These are phyloP conservation scores for Periconia digitata DNA, from an alignment of 2,329 filamentous ascomycete genomes.

Conservation along the genomic window DNA sequence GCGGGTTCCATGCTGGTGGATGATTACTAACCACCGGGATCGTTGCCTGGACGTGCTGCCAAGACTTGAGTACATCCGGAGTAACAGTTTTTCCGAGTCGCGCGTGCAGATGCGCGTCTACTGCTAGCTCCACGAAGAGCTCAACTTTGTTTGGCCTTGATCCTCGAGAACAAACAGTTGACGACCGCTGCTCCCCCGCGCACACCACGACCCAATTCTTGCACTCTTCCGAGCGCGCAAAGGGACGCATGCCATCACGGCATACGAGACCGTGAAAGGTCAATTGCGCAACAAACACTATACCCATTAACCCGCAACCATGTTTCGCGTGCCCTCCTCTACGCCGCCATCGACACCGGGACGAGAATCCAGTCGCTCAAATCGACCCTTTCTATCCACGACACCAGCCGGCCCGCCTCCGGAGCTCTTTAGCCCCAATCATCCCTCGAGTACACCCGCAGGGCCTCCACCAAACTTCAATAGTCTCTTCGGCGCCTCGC, in stretches of 20 bases:
- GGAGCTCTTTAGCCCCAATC: conserved; percentile 37
- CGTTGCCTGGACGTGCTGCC: too few relatives aligned
- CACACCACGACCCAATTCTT: neutral
- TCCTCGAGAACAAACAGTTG: too few relatives aligned
- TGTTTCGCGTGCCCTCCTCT: conserved; percentile 39
- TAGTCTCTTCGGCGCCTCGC: conserved; percentile 55
- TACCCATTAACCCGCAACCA: too few relatives aligned
- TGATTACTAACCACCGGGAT: too few relatives aligned
- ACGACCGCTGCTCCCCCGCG: too few relatives aligned
- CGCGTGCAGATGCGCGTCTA: too few relatives aligned
- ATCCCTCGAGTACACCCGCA: conserved; percentile 58
- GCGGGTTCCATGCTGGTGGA: neutral
- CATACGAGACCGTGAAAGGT: neutral
- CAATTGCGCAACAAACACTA: conserved; percentile 7
- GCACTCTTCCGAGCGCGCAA: neutral
- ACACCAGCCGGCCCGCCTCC: conserved; percentile 61
- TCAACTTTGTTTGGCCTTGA: too few relatives aligned
- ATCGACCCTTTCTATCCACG: conserved; percentile 50
- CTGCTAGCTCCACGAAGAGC: too few relatives aligned
- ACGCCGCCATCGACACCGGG: conserved; percentile 40
- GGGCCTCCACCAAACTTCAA: conserved; percentile 52
- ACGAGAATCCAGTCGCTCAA: conserved; percentile 24
- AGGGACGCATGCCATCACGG: neutral
- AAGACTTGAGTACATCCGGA: too few relatives aligned
- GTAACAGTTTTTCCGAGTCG: too few relatives aligned